phyloP scores from a whole-genome alignment of 140 eudicot genomes.

The Ambrosia hybrid region DNA sequence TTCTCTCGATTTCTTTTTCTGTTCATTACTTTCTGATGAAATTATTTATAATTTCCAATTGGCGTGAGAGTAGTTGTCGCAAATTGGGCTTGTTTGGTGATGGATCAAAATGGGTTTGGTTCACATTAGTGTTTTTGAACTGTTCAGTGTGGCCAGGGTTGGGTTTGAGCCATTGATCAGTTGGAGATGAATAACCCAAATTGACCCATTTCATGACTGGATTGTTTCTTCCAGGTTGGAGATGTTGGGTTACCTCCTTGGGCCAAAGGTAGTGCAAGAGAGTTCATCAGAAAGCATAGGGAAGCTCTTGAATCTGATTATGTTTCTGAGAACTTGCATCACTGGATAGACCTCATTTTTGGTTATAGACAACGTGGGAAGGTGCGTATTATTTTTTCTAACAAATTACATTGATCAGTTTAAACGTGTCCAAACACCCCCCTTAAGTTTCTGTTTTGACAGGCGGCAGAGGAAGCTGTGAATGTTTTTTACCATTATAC shows the following conservation, averaged over 20 bases:
- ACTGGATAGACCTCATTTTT: slow-evolving; percentile 97
- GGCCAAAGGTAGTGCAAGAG: slow-evolving; percentile 98
- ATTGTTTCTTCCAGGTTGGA: slow-evolving; percentile 59
- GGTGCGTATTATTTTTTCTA: slow-evolving; percentile 43
- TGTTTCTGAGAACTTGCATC: slow-evolving; percentile 92
- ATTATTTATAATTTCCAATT: slow-evolving; percentile 5
- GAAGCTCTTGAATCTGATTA: slow-evolving; percentile 97
- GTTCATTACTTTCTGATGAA: neutral
- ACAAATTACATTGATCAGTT: slow-evolving; percentile 2
- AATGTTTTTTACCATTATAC: slow-evolving; percentile 96
- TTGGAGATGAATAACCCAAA: slow-evolving; percentile 1
- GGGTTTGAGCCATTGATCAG: neutral
- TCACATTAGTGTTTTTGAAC: no score
- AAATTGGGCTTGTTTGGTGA: no score
- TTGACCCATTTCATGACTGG: slow-evolving; percentile 9
- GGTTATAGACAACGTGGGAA: slow-evolving; percentile 95
- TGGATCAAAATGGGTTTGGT: no score
- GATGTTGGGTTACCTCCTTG: slow-evolving; percentile 91
- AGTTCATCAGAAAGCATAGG: slow-evolving; percentile 92
- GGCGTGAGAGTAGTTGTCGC: neutral
- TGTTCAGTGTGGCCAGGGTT: neutral
- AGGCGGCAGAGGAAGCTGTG: slow-evolving; percentile 98
- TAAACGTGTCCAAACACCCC: neutral
- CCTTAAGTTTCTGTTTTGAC: slow-evolving; percentile 14
- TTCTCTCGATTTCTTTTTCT: neutral